These are phyloP conservation scores for Globisporangium irregulare DNA, from an alignment of 352 stramenopile species.

Conservation along the genomic window DNA sequence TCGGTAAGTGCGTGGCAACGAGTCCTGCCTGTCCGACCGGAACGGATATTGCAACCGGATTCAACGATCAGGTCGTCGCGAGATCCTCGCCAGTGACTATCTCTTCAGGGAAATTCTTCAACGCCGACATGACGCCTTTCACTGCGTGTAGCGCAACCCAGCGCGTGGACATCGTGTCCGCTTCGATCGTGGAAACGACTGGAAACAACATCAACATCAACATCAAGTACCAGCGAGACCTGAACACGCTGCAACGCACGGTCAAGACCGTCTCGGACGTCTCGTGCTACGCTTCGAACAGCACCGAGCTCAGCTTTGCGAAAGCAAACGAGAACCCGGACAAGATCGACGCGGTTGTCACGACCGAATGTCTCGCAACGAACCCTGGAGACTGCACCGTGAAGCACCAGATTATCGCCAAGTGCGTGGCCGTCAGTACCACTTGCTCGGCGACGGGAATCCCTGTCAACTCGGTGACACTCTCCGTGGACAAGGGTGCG, in stretches of 20 bases:
- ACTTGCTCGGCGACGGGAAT: background rate
- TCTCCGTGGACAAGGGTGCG: no score
- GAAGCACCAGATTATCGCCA: background rate
- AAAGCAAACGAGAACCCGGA: background rate
- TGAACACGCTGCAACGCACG: background rate
- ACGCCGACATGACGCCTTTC: background rate
- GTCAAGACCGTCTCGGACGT: background rate
- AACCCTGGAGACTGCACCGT: background rate
- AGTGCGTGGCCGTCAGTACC: background rate
- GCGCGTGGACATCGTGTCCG: background rate
- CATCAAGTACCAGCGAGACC: background rate
- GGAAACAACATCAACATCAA: background rate
- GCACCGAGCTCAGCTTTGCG: background rate
- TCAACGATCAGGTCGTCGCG: no score
- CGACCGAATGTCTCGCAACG: background rate
- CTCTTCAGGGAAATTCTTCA: background rate
- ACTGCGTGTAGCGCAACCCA: background rate
- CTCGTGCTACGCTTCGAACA: background rate
- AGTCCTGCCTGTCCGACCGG: background rate
- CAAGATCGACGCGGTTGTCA: background rate
- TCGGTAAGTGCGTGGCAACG: background rate
- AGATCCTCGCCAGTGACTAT: background rate
- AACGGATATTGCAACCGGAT: no score
- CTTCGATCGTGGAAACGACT: background rate
- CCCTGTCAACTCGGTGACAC: background rate